Percentiles rank a stretch among this genome's conserved stretches.
These are phyloP conservation scores for Kuraishia floccosa DNA, from an alignment of 805 yeast genomes.

Conservation along the genomic window DNA sequence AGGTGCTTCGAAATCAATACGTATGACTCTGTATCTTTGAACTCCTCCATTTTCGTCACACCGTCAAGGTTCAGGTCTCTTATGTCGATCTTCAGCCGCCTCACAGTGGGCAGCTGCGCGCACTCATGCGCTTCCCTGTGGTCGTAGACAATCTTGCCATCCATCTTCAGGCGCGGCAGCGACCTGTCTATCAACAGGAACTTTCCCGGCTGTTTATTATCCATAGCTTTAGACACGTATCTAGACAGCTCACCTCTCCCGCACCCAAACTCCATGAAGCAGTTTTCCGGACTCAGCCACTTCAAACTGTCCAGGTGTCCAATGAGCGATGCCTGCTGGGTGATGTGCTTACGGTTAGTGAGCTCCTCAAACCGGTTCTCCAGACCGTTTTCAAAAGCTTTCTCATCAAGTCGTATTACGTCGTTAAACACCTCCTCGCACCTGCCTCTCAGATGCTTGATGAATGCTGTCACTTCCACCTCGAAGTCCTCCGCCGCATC, in stretches of 20 bases:
- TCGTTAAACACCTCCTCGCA: conserved; percentile 6
- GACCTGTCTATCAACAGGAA: conserved; percentile 69
- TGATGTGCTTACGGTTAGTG: conserved; percentile 60
- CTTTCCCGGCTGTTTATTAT: conserved; percentile 3
- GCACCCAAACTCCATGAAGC: conserved; percentile 77
- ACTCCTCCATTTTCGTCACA: conserved; percentile 14
- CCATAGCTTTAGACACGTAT: conserved; percentile 31
- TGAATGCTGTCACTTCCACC: conserved; percentile 11
- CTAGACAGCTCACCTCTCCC: conserved; percentile 81
- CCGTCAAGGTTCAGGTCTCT: conserved; percentile 54
- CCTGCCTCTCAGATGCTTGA: conserved; percentile 5
- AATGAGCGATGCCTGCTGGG: conserved; percentile 73
- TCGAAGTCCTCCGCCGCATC: conserved; percentile 5
- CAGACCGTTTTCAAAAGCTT: conserved; percentile 19
- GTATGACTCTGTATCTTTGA: conserved; percentile 7
- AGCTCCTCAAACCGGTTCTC: conserved; percentile 34
- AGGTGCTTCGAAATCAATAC: conserved; percentile 79
- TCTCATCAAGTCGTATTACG: conserved; percentile 9
- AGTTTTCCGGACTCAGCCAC: conserved; percentile 22
- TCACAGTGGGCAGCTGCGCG: conserved; percentile 18
- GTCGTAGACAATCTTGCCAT: conserved; percentile 53
- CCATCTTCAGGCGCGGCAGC: conserved; percentile 69
- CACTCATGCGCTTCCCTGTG: conserved; percentile 9
- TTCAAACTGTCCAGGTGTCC: conserved; percentile 42
- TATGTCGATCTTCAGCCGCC: conserved; percentile 63